Percentiles rank a stretch among this genome's conserved stretches.
phyloP scores from a whole-genome alignment of 2,329 filamentous ascomycete genomes.

The Fusarium beomiforme region DNA sequence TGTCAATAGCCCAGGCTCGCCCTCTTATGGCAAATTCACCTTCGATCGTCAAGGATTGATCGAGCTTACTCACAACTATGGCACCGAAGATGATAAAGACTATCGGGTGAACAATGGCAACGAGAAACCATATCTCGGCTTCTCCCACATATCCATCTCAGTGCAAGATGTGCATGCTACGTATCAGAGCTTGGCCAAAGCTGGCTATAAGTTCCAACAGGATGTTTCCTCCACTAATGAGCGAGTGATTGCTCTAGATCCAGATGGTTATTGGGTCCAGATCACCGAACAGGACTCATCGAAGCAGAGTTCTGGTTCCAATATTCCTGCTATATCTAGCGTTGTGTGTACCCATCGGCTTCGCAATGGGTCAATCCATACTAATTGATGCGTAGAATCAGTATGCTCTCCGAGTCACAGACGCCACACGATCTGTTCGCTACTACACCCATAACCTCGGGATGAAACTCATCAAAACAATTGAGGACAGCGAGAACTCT shows the following conservation, averaged over 20 bases:
- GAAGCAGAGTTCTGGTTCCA: background rate
- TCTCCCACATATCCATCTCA: background rate
- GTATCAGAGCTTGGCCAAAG: background rate
- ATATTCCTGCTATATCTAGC: background rate
- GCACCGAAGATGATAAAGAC: background rate
- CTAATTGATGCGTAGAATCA: background rate
- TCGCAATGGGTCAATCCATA: background rate
- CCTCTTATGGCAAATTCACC: background rate
- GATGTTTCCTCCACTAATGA: too few species aligned
- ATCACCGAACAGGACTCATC: background rate
- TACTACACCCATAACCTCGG: background rate
- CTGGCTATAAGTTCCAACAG: background rate
- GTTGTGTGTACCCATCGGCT: background rate
- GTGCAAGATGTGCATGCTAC: background rate
- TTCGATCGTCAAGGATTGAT: background rate
- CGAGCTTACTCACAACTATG: background rate
- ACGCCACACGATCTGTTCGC: background rate
- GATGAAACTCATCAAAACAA: background rate
- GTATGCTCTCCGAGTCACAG: background rate
- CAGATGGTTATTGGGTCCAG: background rate
- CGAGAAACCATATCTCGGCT: background rate
- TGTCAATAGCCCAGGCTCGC: background rate
- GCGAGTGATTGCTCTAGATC: background rate
- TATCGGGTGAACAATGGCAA: background rate
- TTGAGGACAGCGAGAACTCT: fast-evolving